A percentile compares a stretch with the other conserved stretches of the same genome.
Evolutionary conservation across 371 early-diverging fungal genomes (phyloP).

Genomic region (Lichtheimia hyalospora): DNA sequence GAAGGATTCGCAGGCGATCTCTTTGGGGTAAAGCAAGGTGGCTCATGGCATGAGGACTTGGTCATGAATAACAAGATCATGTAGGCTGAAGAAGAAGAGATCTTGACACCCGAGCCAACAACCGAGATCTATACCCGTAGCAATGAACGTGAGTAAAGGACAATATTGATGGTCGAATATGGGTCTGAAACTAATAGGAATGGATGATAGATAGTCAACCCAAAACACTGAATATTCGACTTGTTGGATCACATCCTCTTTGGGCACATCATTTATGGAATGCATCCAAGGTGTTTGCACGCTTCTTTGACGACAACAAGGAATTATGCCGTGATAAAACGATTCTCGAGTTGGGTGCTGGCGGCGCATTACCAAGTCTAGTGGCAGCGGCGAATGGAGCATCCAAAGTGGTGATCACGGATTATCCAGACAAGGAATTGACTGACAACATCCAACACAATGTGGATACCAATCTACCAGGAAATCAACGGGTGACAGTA

Average conservation of each 20-base stretch:
- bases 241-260: constrained; percentile 80
- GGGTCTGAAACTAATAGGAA: background rate
- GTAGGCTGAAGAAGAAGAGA: constrained; percentile 34
- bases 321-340: constrained; percentile 57
- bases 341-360: constrained; percentile 91
- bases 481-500: no score
- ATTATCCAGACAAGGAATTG: constrained; percentile 86
- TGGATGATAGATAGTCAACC: constrained; percentile 7
- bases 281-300: constrained; percentile 80
- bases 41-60: background rate
- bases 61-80: background rate
- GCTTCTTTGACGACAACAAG: constrained; percentile 71
- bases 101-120: constrained; percentile 51
- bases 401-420: constrained; percentile 78
- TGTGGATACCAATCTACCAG: constrained; percentile 37
- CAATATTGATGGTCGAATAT: background rate
- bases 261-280: constrained; percentile 96
- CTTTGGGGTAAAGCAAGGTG: constrained; percentile 35
- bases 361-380: constrained; percentile 86
- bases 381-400: constrained; percentile 78
- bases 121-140: constrained; percentile 52
- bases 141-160: constrained; percentile 10
- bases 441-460: constrained; percentile 78
- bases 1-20: constrained; percentile 46
- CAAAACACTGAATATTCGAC: constrained; percentile 49